Base-by-base conservation (phyloP, 2,329 filamentous ascomycete species). In the Pseudocercospora eumusae region DNA sequence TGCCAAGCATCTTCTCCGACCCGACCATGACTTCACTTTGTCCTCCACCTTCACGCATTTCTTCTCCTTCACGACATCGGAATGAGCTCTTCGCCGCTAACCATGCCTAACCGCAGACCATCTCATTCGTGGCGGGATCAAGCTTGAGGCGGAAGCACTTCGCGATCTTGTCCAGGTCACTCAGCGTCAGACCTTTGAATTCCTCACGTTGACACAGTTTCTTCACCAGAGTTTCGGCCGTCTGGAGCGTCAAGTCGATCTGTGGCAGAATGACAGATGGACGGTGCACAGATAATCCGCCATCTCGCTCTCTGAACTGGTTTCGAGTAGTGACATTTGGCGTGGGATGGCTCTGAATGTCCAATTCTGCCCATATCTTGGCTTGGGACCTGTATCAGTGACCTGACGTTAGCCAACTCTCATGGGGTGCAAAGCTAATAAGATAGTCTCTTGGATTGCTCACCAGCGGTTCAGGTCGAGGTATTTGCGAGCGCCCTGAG, bases 121-220 rank as follows among this genome's bases (percentile, higher is more conserved):
- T 28, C 25, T 27, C 15, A 6, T 25, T 25, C 15, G 47, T 52
- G 4, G 47, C 21, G 0, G 47, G 4, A 52, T 52, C 23, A 23
- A 50, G 42, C 28, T 25, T 40, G 11, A 54, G 33, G 36, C 47
- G 42, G 53, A 59, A 23, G 50, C 57, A 56, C 47, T 52, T 55
- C 7, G 57, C 57, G 13, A 63, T 63, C 21, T 23, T 21, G 25
- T 40, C 52, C n/a, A 63, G 52, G 18, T 63, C 57, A 13, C 44
- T 25, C 57, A 59, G 27, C 4, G 44, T 47, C 23, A 56, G 49
- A 27, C 61, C 57, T 20, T 60, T 57, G 53, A 63, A 63, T 4
- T 27, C 61, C 15, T 57, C 53, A 10, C 53, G 44, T 18, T 10
- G 36, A 27, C 49, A n/a, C 8, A 59, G 31, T 4, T 56, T 21